Conservation (phyloP, 306 rosid genomes). For the Quercus agrifolia region DNA sequence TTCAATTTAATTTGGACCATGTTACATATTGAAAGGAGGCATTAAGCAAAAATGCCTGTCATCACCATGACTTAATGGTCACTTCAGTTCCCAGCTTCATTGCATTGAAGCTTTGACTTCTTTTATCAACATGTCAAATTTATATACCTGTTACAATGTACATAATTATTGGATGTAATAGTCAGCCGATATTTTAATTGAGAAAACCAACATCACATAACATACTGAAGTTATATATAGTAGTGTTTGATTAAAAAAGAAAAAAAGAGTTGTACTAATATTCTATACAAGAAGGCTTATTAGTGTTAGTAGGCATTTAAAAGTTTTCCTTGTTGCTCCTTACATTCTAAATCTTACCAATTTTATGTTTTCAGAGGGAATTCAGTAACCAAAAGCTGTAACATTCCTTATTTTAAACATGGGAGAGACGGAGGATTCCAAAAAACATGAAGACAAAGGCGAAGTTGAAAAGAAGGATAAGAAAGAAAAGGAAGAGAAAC, state of each 20-base stretch:
- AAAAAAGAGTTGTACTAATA: neutral
- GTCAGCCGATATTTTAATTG: neutral
- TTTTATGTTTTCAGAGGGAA: slow-evolving; percentile 22
- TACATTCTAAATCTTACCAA: neutral
- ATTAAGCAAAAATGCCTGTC: no score
- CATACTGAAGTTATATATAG: no score
- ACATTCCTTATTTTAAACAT: slow-evolving; percentile 12
- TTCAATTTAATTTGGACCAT: no score
- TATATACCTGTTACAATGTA: no score
- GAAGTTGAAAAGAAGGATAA: slow-evolving; percentile 15
- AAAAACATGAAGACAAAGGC: slow-evolving; percentile 14
- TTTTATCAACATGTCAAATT: no score
- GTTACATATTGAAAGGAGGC: no score
- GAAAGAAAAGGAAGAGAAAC: slow-evolving; percentile 21
- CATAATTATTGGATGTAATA: no score
- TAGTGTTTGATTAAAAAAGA: no score
- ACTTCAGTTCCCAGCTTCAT: no score
- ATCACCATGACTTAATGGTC: no score
- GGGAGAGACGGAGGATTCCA: slow-evolving; percentile 37
- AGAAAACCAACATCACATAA: neutral
- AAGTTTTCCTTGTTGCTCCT: neutral
- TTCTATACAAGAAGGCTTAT: neutral
- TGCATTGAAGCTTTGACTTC: no score
- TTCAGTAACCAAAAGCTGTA: neutral
- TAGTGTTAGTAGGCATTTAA: neutral